Base-by-base conservation (phyloP, 768 basidiomycete species). In the Sarcodon sp. region DNA sequence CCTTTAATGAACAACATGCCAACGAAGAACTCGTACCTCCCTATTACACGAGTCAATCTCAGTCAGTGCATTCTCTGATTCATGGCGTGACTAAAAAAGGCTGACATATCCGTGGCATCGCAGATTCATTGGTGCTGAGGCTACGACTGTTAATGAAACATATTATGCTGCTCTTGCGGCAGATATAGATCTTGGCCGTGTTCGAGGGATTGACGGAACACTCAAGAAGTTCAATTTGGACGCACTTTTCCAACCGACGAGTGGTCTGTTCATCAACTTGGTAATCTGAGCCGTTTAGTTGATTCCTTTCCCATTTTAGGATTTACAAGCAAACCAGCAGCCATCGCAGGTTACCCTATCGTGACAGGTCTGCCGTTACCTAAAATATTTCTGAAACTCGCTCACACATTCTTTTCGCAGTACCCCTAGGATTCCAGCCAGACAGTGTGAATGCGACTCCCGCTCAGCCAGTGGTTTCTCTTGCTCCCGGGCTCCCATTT, bases 341-440 rank as follows among this genome's bases (percentile, higher is more conserved):
- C 79, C 4, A 72, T 81, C 47, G 75, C 77, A 4, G 81, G 79
- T 7, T 82, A 80, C 53, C 80, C 81, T 1, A 76, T 81, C 47
- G 66, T 81, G 35, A 80, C 80, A 18, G 79, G 79, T 75, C 38
- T 54, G 65, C 53, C 21, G 4, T 27, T 27, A 27, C 21, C 21
- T 27, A 27, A 27, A 27, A 27, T n/a, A 27, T 27, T 27, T 27
- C 21, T 27, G 21, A 27, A 27, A 27, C 21, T 4, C 21, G 21
- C 21, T 27, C 21, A 27, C 21, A 2, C 3, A 27, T 27, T 27
- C 21, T 27, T 27, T 27, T 27, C 21, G 21, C 21, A 27, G 21
- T 27, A 27, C 21, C 21, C 4, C 21, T 27, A 2, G 21, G 21
- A 27, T 27, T 27, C 21, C 21, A 27, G 4, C 21, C 21, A 27